Base-by-base conservation (phyloP, 2,329 filamentous ascomycete genomes). In the Tolypocladium ophioglossoides region DNA sequence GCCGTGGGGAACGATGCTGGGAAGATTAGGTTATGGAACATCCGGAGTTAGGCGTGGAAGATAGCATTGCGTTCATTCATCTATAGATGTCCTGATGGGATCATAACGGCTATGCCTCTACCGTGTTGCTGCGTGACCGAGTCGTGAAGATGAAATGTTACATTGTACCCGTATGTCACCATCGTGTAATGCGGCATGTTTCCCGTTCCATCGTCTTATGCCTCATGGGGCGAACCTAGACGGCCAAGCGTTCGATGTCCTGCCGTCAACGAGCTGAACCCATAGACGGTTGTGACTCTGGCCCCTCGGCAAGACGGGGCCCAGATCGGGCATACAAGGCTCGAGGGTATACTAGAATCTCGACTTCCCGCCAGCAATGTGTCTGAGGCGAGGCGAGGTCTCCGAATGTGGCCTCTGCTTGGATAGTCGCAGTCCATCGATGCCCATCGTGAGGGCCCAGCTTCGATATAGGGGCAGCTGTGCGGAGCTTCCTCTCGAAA, bases 1-100 rank as follows among this genome's bases (percentile, higher is more conserved):
- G 89, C 89, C 12, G 87, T 97, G 52, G 92, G 85, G 20, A 97
- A 95, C 65, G 92, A 97, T 67, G 77, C 79, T 56, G 94, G 94
- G 14, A 91, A 90, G 73, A 87, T 97, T 58, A 80, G 89, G 58
- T 69, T 96, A 67, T 99, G 92, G 91, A 91, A 96, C 74, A 89
- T 96, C 61, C 76, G 85, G 65, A 79, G 74, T 59, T 89, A 79
- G 70, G 57, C 32, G 34, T 8, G 18, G 16, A 55, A 51, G 50
- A 12, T 32, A 32, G 44, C 44, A 47, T 47, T 32, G 44, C 44
- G 10, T 47, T 47, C 18, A 30, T 30, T 8, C 30, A 32, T 47
- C 27, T 47, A 47, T n/a, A 47, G 44, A 27, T n/a, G 16, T 18
- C 27, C 4, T 47, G n/a, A 32, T 32, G 27, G 24, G 27, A 47